Evolutionary conservation across 352 stramenopile genomes (phyloP), one percentile per base, ranked within the genome.

Genomic region (Phytopythium boreale): DNA sequence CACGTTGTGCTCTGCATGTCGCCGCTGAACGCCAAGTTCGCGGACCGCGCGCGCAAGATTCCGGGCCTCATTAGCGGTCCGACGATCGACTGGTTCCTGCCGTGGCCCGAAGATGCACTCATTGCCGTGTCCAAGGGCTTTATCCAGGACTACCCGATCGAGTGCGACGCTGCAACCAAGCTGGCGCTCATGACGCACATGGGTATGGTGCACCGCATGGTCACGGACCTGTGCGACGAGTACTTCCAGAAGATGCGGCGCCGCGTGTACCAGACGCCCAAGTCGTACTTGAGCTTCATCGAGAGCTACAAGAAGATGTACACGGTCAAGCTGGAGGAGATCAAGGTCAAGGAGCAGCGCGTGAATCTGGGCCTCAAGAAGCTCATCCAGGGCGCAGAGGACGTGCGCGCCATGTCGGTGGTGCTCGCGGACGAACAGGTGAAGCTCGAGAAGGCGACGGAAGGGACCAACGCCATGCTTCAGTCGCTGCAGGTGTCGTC

Each of bases 61-160:
- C 97, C 97, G 10, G 95, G 97, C 7, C 79, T 99, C 29, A 98
- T 99, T 60, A 98, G 86, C 52, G 95, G 92, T 5, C 96, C 96
- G n/a, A 99, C 97, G 4, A 99, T 99, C 67, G 97, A 99, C 62
- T 99, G 97, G 97, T 99, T 99, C 80, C 76, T 99, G 47, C 87
- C 95, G n/a, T 99, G 97, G 97, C 97, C 97, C 7, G 95, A 99
- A 82, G 97, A 99, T 67, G 97, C 97, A 7, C 79, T 99, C 9
- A 97, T 99, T 17, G 95, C 92, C 34, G 97, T 99, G 43, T 98
- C 95, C 14, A 95, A 97, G 66, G 96, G 96, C 0, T 98, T 99
- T 59, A 98, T 99, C 66, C 86, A 96, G 20, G 93, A 99, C 56
- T 99, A 98, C 67, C 77, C 89, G 19, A 97, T 99, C 69, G 96